Evolutionary conservation across 768 basidiomycete genomes (phyloP), one percentile per base, ranked within the genome.

Genomic region (Terana coerulea): DNA sequence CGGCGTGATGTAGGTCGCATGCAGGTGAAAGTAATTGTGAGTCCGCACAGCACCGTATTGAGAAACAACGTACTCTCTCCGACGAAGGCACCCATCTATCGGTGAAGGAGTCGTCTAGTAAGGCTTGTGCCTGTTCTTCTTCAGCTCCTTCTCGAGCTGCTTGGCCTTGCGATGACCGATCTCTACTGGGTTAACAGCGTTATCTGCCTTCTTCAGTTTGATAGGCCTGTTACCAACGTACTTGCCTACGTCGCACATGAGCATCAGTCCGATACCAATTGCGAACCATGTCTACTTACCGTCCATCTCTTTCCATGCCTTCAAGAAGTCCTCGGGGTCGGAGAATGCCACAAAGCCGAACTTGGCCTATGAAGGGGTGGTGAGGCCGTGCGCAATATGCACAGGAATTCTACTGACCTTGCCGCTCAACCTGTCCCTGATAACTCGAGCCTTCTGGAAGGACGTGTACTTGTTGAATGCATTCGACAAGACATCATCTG

Each of bases 251-350:
- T 22, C 29, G 34, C 4, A 8, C 17, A 40, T 61, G 31, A 2
- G 50, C 48, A 26, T 26, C 29, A 30, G 15, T 11, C 7, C 11
- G 5, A n/a, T n/a, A n/a, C n/a, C 11, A 28, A 22, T 4, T 34
- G 11, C 21, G 22, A 14, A 42, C 15, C 17, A 1, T 22, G 31
- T 21, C 25, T 21, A 66, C 88, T 30, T 59, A 91, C 95, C 95
- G 68, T 98, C 94, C 95, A 97, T 98, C 68, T 98, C 95, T 67
- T 98, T 98, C 95, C 95, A 99, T 15, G 95, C 95, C 65, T 84
- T 95, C 51, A 99, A 67, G 68, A 98, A 98, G 67, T 99, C 97
- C 70, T 99, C 97, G 0, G 97, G 97, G 64, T 98, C 97, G 37
- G 90, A 91, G 69, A 98, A 99, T 1, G 92, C 92, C 24, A 98